Base-by-base conservation (phyloP, 495 filamentous ascomycete species). In the Xanthoparmelia taractica region DNA sequence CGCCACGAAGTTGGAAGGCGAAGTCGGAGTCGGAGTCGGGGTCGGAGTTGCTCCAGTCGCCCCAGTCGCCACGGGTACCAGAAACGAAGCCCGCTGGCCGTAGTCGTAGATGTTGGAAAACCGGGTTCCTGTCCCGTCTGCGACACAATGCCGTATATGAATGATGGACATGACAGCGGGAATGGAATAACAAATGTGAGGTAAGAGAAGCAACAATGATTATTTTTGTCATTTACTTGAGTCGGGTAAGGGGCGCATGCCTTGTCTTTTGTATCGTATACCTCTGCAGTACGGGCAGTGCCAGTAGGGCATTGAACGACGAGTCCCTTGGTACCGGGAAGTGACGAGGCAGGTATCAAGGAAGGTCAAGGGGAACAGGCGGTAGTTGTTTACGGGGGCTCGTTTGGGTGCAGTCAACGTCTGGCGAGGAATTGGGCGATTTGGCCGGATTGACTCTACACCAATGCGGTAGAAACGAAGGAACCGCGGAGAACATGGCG, bases 101-200 rank as follows among this genome's bases (percentile, higher is more conserved):
- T 65, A 4, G 63, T 27, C 2, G 63, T 65, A 34, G 63, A 47
- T n/a, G 63, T 65, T 20, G 63, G 57, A 6, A n/a, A n/a, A 18
- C 25, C 10, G 57, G 54, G 36, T 36, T 23, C 5, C n/a, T n/a
- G n/a, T n/a, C n/a, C n/a, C n/a, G n/a, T n/a, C n/a, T n/a, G n/a
- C n/a, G n/a, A n/a, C n/a, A n/a, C n/a, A n/a, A n/a, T 34, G 20
- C 36, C 59, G 47, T 57, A 65, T 36, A 33, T 10, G 13, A 65
- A n/a, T n/a, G n/a, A n/a, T n/a, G n/a, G n/a, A 65, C 40, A 65
- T n/a, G 11, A 65, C 27, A 8, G 47, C 57, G 2, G 27, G 18
- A 34, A 55, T 27, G 36, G 15, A 29, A 18, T 18, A 11, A 1
- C 54, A 54, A 40, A 2, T 13, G 17, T 43, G 0, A n/a, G n/a